A percentile compares a stretch with the other conserved stretches of the same genome.
These are phyloP conservation scores for Takashimella tepidaria DNA, from an alignment of 1,284 basidiomycete genomes.

Conservation along the genomic window DNA sequence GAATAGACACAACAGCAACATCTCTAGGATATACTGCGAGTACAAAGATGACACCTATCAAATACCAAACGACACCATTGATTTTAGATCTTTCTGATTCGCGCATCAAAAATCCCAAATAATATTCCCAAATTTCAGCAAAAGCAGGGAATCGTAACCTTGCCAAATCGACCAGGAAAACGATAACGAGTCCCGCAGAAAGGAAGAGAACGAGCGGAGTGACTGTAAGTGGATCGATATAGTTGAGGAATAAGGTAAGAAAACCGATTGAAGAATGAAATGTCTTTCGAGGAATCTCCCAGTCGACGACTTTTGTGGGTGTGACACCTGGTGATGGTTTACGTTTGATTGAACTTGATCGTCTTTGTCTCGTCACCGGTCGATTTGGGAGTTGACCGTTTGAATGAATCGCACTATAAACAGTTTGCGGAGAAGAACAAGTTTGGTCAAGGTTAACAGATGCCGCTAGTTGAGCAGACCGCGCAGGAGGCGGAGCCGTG, in stretches of 20 bases:
- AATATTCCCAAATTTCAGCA: constrained; percentile 68
- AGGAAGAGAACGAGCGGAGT: constrained; percentile 61
- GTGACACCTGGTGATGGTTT: constrained; percentile 43
- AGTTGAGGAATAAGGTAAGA: constrained; percentile 67
- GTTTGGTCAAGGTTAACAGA: not conserved
- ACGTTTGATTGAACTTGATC: constrained; percentile 33
- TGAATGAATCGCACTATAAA: too few relatives aligned
- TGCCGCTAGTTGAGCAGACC: not conserved
- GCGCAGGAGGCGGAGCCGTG: too few relatives aligned
- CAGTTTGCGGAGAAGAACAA: too few relatives aligned
- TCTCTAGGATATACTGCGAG: constrained; percentile 77
- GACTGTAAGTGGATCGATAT: constrained; percentile 46
- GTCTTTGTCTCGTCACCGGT: constrained; percentile 28
- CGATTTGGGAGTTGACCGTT: constrained; percentile 16
- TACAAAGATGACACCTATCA: constrained; percentile 80
- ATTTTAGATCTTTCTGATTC: constrained; percentile 78
- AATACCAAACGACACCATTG: constrained; percentile 94
- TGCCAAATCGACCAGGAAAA: constrained; percentile 71
- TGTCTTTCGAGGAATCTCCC: constrained; percentile 84
- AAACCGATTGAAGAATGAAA: constrained; percentile 90
- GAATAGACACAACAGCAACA: constrained; percentile 77
- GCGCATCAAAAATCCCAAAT: constrained; percentile 86
- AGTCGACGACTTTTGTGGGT: constrained; percentile 45
- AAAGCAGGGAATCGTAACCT: constrained; percentile 67
- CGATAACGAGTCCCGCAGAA: constrained; percentile 61